Evolutionary conservation across 1,284 basidiomycete genomes (phyloP).

Genomic region (Pisolithus thermaeus): DNA sequence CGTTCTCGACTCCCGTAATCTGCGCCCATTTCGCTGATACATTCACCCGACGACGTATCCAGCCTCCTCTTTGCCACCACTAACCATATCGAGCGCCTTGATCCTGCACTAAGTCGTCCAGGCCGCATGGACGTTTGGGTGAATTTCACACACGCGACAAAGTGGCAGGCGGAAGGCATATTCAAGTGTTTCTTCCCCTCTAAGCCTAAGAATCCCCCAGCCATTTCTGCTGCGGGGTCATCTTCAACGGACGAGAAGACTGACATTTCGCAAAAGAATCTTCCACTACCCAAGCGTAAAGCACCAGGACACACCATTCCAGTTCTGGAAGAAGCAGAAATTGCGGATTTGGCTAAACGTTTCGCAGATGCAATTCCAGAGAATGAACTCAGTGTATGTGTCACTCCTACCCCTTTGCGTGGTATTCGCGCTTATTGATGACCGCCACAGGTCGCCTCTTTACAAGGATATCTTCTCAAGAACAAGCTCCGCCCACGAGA

Average conservation of each 20-base stretch:
- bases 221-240: conserved; percentile 17
- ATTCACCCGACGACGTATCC: conserved; percentile 6
- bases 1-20: not conserved
- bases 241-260: conserved; percentile 23
- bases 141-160: conserved; percentile 81
- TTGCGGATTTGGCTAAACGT: conserved; percentile 65
- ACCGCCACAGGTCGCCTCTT: conserved; percentile 60
- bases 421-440: conserved; percentile 4
- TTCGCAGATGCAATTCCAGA: conserved; percentile 76
- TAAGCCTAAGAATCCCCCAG: conserved; percentile 29
- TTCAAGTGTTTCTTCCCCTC: conserved; percentile 89
- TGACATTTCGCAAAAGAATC: conserved; percentile 57
- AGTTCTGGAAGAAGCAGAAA: conserved; percentile 64
- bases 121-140: conserved; percentile 87
- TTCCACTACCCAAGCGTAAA: conserved; percentile 66
- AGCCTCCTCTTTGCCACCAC: conserved; percentile 79
- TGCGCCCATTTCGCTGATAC: conserved; percentile 11
- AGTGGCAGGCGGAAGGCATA: conserved; percentile 82
- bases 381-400: conserved; percentile 67
- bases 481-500: conserved; percentile 80
- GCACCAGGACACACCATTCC: conserved; percentile 52
- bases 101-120: conserved; percentile 74
- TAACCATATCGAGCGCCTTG: conserved; percentile 81
- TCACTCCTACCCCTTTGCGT: conserved; percentile 1
- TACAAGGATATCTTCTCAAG: conserved; percentile 80